Base-by-base conservation (phyloP, 148 eudicot species). In the Rhododendron henanense region DNA sequence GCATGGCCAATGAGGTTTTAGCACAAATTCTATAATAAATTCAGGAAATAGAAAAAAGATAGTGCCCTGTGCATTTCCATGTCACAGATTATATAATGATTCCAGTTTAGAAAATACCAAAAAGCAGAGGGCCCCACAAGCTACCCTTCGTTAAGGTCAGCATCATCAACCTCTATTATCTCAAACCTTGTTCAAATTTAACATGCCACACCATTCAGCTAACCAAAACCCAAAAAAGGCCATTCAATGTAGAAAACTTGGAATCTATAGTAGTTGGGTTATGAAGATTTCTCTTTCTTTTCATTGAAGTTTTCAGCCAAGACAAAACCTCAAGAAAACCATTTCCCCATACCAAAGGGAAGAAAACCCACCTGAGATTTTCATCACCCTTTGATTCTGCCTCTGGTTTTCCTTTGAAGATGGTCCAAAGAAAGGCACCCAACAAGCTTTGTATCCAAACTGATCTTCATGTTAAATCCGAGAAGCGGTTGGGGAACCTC, bases 361-460 rank as follows among this genome's bases (percentile, higher is more conserved):
- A 84, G 85, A 90, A 89, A 87, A 80, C 85, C 88, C 81, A 88
- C 77, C 83, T 39, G 80, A 41, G 48, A 31, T 83, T 84, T 88
- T 81, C 73, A 85, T 85, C 73, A 83, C 84, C 83, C 74, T 59
- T 85, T 83, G 88, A 79, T 83, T 87, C 33, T 84, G 57, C 75
- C 71, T 65, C 47, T 78, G 75, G n/a, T 55, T 84, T 87, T 81
- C 85, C 89, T 88, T 83, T 85, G 85, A 92, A 91, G 81, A 96
- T 96, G 95, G 96, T 96, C 84, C 98, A 96, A 90, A 94, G 94
- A 83, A 95, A 95, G 88, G 88, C 89, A 67, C 45, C 89, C 71
- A 90, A 86, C 89, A 90, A 92, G 90, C 91, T 93, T 91, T 86
- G 90, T 78, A 90, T 91, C 89, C 90, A 90, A 86, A 81, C 89